Conservation (phyloP, 495 filamentous ascomycete species). For the Terfezia boudieri region DNA sequence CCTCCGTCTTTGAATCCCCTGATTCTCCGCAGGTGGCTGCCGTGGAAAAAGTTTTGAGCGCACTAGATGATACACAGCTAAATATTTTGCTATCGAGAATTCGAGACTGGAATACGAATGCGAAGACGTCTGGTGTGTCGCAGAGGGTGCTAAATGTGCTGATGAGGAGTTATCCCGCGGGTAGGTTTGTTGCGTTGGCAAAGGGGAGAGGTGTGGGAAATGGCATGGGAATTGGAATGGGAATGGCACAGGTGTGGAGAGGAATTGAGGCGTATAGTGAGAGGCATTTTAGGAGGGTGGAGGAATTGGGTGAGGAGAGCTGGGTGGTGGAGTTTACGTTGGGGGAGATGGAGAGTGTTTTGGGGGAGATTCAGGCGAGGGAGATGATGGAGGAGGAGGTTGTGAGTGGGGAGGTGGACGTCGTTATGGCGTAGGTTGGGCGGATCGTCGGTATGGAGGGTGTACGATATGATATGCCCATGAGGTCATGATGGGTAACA, state of each 20-base stretch:
- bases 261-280: constrained; percentile 73
- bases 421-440: too few species aligned
- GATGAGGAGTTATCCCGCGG: constrained; percentile 52
- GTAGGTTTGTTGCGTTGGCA: constrained; percentile 45
- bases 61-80: constrained; percentile 63
- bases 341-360: constrained; percentile 67
- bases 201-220: constrained; percentile 27
- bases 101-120: constrained; percentile 94
- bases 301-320: constrained; percentile 81
- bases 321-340: constrained; percentile 85
- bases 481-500: too few species aligned
- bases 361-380: constrained; percentile 20
- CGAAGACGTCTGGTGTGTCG: constrained; percentile 58
- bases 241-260: constrained; percentile 59
- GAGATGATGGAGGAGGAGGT: constrained; percentile 1
- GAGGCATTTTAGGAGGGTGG: constrained; percentile 66
- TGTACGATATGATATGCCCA: too few species aligned
- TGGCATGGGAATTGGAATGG: constrained; percentile 29
- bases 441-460: too few species aligned
- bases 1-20: constrained; percentile 38
- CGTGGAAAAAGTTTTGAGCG: constrained; percentile 64
- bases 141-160: constrained; percentile 68
- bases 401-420: too few species aligned
- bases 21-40: constrained; percentile 38
- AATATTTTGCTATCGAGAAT: constrained; percentile 54